These are phyloP conservation scores for Telopea speciosissima DNA, from an alignment of 177 flowering plant genomes.

Conservation along the genomic window DNA sequence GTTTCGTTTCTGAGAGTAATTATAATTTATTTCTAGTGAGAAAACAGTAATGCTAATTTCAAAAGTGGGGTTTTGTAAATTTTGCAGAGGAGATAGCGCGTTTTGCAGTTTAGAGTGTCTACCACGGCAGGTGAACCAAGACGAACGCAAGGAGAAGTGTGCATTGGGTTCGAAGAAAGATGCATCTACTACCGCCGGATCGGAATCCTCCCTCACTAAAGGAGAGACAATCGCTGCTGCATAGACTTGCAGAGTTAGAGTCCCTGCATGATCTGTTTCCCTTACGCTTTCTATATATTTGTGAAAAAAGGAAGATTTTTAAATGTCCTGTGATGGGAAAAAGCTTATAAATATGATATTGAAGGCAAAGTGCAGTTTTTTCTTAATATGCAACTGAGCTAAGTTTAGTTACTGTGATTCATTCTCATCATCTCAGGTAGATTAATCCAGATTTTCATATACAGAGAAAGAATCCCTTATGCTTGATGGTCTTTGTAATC, in stretches of 20 bases:
- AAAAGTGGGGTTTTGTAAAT: no score
- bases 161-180: constrained; percentile 34
- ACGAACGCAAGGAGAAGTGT: constrained; percentile 55
- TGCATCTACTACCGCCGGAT: no score
- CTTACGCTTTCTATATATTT: neutral
- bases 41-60: no score
- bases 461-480: neutral
- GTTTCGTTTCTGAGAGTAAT: no score
- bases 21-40: no score
- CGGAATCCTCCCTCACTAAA: constrained; percentile 21
- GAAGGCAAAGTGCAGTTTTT: neutral
- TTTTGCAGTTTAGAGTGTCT: constrained; percentile 63
- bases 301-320: neutral
- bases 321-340: no score
- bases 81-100: constrained; percentile 56
- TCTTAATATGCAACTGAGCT: neutral
- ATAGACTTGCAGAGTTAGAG: neutral
- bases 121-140: constrained; percentile 53
- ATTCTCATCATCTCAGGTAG: no score
- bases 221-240: constrained; percentile 38
- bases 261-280: neutral
- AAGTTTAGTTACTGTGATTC: neutral
- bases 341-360: neutral
- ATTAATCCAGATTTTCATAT: neutral
- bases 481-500: no score